Percentiles rank a stretch among this genome's conserved stretches.
phyloP scores from a whole-genome alignment of 2,329 filamentous ascomycete species.

The Cephalotrichum gorgonifer region DNA sequence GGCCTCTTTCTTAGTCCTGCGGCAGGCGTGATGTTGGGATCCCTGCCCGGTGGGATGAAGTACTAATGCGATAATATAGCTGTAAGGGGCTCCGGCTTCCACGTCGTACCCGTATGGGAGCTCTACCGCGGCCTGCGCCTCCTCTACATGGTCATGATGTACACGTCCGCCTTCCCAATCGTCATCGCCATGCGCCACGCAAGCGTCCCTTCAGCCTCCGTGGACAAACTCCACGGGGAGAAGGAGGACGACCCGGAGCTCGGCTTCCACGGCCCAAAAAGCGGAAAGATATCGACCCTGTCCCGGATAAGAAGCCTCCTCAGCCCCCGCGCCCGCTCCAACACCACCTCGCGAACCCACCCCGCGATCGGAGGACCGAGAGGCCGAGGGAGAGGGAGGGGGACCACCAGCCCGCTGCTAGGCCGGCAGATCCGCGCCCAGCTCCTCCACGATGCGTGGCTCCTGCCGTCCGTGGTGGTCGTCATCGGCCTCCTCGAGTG shows the following conservation, averaged over 20 bases:
- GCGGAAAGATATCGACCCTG: not conserved
- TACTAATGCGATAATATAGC: conserved; percentile 21
- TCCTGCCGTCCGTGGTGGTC: conserved; percentile 49
- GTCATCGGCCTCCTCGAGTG: conserved; percentile 52
- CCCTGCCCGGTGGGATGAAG: not conserved
- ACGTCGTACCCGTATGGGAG: conserved; percentile 49
- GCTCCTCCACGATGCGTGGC: conserved; percentile 58
- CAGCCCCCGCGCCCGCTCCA: not conserved
- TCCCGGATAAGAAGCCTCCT: not conserved
- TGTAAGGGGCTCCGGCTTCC: conserved; percentile 56
- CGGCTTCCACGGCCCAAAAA: not conserved
- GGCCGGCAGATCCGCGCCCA: conserved; percentile 52
- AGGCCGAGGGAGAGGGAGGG: no score
- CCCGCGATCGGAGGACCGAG: conserved; percentile 10
- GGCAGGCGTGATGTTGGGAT: not conserved
- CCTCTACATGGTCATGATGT: conserved; percentile 56
- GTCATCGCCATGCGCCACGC: conserved; percentile 56
- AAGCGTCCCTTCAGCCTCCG: conserved; percentile 33
- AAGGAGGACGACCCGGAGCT: conserved; percentile 9
- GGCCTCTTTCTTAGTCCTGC: no score
- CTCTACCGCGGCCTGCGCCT: conserved; percentile 48
- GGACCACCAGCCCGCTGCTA: conserved; percentile 37
- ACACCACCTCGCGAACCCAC: not conserved
- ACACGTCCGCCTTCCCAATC: conserved; percentile 53
- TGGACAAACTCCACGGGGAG: not conserved